Percentiles rank a stretch among this genome's conserved stretches.
Evolutionary conservation across 139 green algal genomes (phyloP).

Genomic region (Picochlorum sp.): DNA sequence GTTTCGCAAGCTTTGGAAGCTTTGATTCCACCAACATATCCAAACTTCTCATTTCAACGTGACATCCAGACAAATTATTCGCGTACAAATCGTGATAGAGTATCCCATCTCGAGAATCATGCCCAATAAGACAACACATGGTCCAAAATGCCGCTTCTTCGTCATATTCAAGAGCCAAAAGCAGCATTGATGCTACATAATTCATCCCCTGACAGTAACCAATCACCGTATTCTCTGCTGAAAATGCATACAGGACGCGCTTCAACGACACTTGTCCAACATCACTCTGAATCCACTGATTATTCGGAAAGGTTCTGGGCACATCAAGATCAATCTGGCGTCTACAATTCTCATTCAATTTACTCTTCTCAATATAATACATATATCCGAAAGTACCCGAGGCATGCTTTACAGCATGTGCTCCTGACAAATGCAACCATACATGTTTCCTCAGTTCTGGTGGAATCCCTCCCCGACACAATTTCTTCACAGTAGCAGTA

Average conservation of each 20-base stretch:
- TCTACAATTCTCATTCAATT: constrained; percentile 18
- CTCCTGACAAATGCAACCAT: constrained; percentile 54
- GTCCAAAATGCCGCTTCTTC: constrained; percentile 56
- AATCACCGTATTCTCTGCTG: constrained; percentile 44
- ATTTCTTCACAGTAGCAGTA: constrained; percentile 34
- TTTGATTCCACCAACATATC: constrained; percentile 44
- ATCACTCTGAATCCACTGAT: constrained; percentile 43
- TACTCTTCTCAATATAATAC: neutral
- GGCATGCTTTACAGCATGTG: constrained; percentile 5
- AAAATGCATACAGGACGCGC: constrained; percentile 60
- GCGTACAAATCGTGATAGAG: constrained; percentile 65
- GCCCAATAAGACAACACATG: constrained; percentile 40
- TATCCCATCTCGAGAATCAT: constrained; percentile 32
- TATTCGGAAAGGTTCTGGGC: constrained; percentile 66
- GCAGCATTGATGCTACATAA: constrained; percentile 64
- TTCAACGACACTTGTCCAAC: constrained; percentile 54
- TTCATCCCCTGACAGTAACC: constrained; percentile 76
- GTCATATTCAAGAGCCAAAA: constrained; percentile 47
- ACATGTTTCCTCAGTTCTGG: constrained; percentile 42
- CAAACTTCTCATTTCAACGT: constrained; percentile 68
- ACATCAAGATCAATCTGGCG: constrained; percentile 73
- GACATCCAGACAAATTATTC: constrained; percentile 55
- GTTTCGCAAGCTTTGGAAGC: constrained; percentile 50
- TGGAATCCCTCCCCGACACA: constrained; percentile 49
- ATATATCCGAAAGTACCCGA: neutral